Evolutionary conservation across 202 grass and related monocot species (phyloP).

Genomic region (Musa balbisiana): DNA sequence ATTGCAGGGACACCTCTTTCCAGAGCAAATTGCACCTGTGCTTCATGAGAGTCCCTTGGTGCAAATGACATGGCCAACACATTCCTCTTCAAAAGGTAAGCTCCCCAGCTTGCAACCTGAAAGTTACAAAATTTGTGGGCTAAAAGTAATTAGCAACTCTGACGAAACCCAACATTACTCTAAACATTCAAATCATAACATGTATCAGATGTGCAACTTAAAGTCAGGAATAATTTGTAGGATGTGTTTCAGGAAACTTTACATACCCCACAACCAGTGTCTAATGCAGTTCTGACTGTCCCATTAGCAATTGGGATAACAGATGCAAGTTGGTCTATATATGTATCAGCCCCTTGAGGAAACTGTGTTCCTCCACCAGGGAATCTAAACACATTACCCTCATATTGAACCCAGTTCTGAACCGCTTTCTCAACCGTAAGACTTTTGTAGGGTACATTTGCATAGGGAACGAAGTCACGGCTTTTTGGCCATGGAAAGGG

Average conservation of each 20-base stretch:
- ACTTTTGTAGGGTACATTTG: conserved; percentile 96
- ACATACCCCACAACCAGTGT: conserved; percentile 96
- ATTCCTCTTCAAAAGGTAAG: conserved; percentile 92
- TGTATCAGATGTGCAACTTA: neutral
- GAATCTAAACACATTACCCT: conserved; percentile 94
- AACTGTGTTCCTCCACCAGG: conserved; percentile 98
- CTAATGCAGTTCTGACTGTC: conserved; percentile 89
- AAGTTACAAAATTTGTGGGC: conserved; percentile 4
- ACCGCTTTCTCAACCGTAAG: conserved; percentile 98
- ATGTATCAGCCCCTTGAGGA: conserved; percentile 93
- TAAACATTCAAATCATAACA: neutral
- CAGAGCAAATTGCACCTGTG: conserved; percentile 96
- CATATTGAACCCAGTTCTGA: conserved; percentile 98
- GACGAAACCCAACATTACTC: conserved; percentile 2
- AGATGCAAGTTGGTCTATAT: conserved; percentile 85
- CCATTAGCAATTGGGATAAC: conserved; percentile 82
- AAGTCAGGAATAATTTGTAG: neutral
- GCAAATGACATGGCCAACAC: conserved; percentile 99
- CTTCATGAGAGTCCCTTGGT: conserved; percentile 95
- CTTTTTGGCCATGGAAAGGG: conserved; percentile 98
- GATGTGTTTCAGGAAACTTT: conserved; percentile 4
- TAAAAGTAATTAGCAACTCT: conserved; percentile 15
- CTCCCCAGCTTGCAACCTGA: conserved; percentile 99
- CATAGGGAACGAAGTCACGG: conserved; percentile 88
- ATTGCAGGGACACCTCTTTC: conserved; percentile 96